phyloP scores from a whole-genome alignment of 2,329 filamentous ascomycete genomes.

The Aspergillaceae sp. region DNA sequence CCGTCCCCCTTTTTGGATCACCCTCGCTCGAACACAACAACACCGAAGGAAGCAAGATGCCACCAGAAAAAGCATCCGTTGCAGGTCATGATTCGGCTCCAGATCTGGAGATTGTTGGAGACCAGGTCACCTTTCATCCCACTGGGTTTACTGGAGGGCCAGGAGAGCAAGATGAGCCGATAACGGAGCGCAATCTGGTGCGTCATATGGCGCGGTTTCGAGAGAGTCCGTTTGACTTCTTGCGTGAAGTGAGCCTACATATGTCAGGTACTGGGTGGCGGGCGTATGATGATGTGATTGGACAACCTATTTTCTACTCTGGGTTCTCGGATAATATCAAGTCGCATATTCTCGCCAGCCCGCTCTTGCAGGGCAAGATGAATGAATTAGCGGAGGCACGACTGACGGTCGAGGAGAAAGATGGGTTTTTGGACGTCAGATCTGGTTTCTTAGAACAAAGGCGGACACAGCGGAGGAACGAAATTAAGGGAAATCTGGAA shows the following conservation, averaged over 20 bases:
- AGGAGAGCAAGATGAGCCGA: slow-evolving; percentile 37
- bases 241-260: slow-evolving; percentile 87
- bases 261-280: slow-evolving; percentile 93
- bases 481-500: slow-evolving; percentile 63
- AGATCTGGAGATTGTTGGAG: slow-evolving; percentile 68
- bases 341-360: slow-evolving; percentile 62
- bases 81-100: slow-evolving; percentile 47
- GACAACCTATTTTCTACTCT: slow-evolving; percentile 85
- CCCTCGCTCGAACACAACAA: background rate
- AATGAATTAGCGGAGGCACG: slow-evolving; percentile 65
- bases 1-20: background rate
- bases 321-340: slow-evolving; percentile 92
- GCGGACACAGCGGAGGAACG: slow-evolving; percentile 33
- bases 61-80: slow-evolving; percentile 20
- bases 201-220: slow-evolving; percentile 83
- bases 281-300: slow-evolving; percentile 81
- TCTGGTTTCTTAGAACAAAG: slow-evolving; percentile 22
- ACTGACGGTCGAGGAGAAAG: slow-evolving; percentile 64
- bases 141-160: slow-evolving; percentile 48
- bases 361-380: slow-evolving; percentile 66
- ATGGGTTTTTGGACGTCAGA: slow-evolving; percentile 54
- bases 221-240: slow-evolving; percentile 63
- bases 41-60: slow-evolving; percentile 14
- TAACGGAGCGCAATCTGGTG: slow-evolving; percentile 40
- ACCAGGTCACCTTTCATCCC: slow-evolving; percentile 65